Base-by-base conservation (phyloP, 225 moss, liverwort and hornwort species). In the Sphagnum contortum region DNA sequence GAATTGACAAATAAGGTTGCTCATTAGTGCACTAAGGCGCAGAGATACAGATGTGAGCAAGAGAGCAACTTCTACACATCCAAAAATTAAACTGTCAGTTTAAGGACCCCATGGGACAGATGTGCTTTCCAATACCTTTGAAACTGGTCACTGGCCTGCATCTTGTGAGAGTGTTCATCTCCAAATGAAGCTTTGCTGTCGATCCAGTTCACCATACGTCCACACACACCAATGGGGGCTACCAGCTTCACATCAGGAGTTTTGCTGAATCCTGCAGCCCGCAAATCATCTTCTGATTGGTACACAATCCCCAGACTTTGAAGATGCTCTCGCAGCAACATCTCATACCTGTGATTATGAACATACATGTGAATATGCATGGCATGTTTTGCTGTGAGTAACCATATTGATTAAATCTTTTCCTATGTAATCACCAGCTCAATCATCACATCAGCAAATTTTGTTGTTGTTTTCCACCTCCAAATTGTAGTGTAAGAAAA, bases 111-210 rank as follows among this genome's bases (percentile, higher is more conserved):
- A 52, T 52, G 52, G 52, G 52, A 52, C 52, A 6, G 9, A 52
- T 9, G 9, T 6, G 6, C 9, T 6, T 5, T 6, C 6, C 7
- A 52, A 54, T 64, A 87, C 87, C 87, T 87, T 66, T 81, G 87
- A 66, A 87, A 87, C 49, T 87, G 87, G 67, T 81, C 81, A 48
- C 72, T 78, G 68, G 77, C 83, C 72, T 87, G 87, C 5, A 71
- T 56, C 76, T 78, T 87, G 55, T 83, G 84, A 57, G 68, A 83
- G 57, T 71, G 63, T 59, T 83, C 87, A 68, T 87, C 83, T 65
- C 87, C 87, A 69, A 87, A 87, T 5, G 83, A 87, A 11, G 83
- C 87, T 68, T 87, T 87, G 74, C 87, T 87, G 54, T 87, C 87
- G 59, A 87, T 87, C 87, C 87, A 83, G 69, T 78, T 83, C n/a